Evolutionary conservation across 2,329 filamentous ascomycete genomes (phyloP).

Genomic region (Xylariaceae sp.): DNA sequence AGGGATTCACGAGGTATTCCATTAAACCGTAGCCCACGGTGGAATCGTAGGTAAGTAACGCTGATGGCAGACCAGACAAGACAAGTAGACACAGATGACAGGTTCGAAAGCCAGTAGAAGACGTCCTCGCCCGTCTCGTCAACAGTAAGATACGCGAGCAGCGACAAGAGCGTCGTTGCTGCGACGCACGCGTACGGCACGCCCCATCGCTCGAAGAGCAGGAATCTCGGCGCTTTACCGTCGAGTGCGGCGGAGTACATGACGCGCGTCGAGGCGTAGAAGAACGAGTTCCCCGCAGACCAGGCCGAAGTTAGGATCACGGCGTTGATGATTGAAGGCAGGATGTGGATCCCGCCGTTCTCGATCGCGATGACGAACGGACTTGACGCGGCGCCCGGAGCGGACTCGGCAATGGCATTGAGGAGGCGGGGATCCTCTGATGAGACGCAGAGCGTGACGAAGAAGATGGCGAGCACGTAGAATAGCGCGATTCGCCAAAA

Average conservation of each 20-base stretch:
- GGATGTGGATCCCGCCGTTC: constrained; percentile 55
- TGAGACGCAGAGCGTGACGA: constrained; percentile 34
- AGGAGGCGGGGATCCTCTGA: constrained; percentile 31
- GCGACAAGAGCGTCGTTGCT: constrained; percentile 55
- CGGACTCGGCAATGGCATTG: constrained; percentile 25
- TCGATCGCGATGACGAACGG: constrained; percentile 65
- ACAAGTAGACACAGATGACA: constrained; percentile 66
- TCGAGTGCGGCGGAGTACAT: constrained; percentile 45
- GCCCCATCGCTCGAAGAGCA: constrained; percentile 52
- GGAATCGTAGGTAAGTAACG: constrained; percentile 66
- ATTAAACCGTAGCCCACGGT: constrained; percentile 60
- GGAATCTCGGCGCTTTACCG: constrained; percentile 45
- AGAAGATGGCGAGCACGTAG: constrained; percentile 61
- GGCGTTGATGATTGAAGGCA: constrained; percentile 64
- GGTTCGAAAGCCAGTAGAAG: constrained; percentile 41
- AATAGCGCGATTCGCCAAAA: constrained; percentile 66
- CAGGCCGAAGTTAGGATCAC: constrained; percentile 50
- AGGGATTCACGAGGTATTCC: constrained; percentile 61
- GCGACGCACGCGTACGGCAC: constrained; percentile 58
- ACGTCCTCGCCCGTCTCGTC: constrained; percentile 43
- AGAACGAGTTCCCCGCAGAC: constrained; percentile 33
- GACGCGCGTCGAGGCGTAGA: constrained; percentile 32
- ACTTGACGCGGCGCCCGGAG: constrained; percentile 31
- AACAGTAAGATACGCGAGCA: constrained; percentile 62
- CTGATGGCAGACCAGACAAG: constrained; percentile 66